These are phyloP conservation scores for Apophysomyces variabilis DNA, from an alignment of 371 early-diverging fungal species.

Conservation along the genomic window DNA sequence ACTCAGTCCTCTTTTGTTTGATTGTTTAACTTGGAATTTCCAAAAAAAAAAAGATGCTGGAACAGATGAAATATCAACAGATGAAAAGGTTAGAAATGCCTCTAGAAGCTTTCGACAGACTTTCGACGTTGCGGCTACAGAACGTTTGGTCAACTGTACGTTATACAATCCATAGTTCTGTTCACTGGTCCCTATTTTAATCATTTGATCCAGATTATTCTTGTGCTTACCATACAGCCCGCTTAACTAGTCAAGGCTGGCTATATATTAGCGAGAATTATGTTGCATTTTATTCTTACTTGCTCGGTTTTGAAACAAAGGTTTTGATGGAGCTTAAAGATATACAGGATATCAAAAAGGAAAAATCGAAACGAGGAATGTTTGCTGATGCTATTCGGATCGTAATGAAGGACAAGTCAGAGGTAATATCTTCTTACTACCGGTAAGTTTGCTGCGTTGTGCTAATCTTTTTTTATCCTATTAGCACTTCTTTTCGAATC, in stretches of 20 bases:
- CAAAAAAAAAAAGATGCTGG: constrained; percentile 55
- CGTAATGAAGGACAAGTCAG: constrained; percentile 75
- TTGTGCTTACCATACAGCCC: constrained; percentile 82
- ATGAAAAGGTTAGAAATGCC: constrained; percentile 87
- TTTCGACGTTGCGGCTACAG: constrained; percentile 81
- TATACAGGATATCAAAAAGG: constrained; percentile 84
- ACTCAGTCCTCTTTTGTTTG: not conserved
- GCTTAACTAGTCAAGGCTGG: constrained; percentile 95
- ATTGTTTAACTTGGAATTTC: not conserved
- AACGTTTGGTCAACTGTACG: constrained; percentile 89
- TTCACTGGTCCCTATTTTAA: constrained; percentile 9
- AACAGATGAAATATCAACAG: constrained; percentile 80
- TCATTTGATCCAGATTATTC: constrained; percentile 77
- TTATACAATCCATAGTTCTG: not conserved
- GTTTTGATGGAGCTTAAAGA: constrained; percentile 89
- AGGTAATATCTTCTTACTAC: constrained; percentile 51
- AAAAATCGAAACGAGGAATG: constrained; percentile 87
- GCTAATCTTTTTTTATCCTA: not conserved
- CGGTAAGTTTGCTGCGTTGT: not conserved
- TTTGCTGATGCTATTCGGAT: constrained; percentile 89
- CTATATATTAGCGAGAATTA: constrained; percentile 93
- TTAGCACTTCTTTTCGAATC: constrained; percentile 88
- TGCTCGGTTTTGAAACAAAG: constrained; percentile 93
- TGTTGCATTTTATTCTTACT: constrained; percentile 92
- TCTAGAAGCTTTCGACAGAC: constrained; percentile 90